Conservation (phyloP, 257 asterid species). For the Solanum etuberosum region DNA sequence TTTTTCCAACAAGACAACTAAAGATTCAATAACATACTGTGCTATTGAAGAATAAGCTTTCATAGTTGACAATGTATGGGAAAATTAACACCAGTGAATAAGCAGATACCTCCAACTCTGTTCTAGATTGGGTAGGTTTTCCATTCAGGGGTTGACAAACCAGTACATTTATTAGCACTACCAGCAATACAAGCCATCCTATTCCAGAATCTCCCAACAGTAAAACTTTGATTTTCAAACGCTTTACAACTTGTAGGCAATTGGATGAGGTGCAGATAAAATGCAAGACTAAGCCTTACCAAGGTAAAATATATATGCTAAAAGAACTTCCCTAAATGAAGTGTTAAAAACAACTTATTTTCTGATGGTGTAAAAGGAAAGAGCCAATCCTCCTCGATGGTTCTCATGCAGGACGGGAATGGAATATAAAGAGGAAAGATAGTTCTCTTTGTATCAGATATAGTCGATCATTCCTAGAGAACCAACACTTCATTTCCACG, state of each 20-base stretch:
- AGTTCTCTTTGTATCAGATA: neutral
- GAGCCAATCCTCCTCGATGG: neutral
- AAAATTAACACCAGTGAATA: neutral
- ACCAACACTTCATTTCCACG: neutral
- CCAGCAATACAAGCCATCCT: neutral
- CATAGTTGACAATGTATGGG: neutral
- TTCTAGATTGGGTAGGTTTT: neutral
- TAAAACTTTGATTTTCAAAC: neutral
- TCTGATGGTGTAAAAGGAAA: neutral
- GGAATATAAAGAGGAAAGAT: neutral
- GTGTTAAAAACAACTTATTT: neutral
- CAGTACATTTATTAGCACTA: neutral
- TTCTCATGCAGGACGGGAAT: neutral
- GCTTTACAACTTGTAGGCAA: neutral
- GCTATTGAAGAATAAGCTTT: neutral
- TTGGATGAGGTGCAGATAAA: neutral
- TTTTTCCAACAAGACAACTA: neutral
- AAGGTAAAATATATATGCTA: neutral
- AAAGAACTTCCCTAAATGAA: neutral
- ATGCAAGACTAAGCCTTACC: neutral
- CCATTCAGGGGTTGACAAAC: neutral
- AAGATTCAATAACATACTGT: neutral
- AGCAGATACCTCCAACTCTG: neutral
- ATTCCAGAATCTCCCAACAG: neutral
- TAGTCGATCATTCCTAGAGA: neutral